Evolutionary conservation across 2,329 filamentous ascomycete species (phyloP), one percentile per base, ranked within the genome.

Genomic region (Trichophyton benhamiae): DNA sequence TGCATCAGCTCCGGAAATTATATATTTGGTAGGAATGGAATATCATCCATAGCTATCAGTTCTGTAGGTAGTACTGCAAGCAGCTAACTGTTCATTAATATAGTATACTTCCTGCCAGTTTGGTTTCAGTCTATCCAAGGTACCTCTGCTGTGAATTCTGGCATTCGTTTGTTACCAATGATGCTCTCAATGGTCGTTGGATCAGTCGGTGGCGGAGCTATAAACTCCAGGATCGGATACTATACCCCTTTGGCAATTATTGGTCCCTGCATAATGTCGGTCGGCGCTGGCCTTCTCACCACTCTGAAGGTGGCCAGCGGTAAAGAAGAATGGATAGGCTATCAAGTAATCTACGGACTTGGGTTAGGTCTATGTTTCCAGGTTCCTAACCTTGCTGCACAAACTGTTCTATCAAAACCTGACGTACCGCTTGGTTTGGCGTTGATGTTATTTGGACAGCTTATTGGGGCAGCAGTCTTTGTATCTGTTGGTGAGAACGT

Each of bases 121-220:
- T 71, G 74, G 65, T 78, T 78, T 67, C 76, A 78, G 66, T 72
- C 74, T 52, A 72, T 74, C 60, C 76, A 76, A 66, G 68, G 70
- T n/a, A 72, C 71, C 2, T 69, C 69, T 1, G 72, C 76, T 13
- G 69, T 74, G 42, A 66, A 68, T 9, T 72, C 72, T 15, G 73
- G 71, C 9, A 67, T 69, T 61, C 62, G 69, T 64, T 64, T 67
- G 55, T 6, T 72, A 1, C 75, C 75, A 3, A 69, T 76, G 60
- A 70, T 77, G 65, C 69, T 74, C 64, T 61, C 69, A n/a, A 44
- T 70, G 1, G 66, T 68, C 22, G 33, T 71, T 33, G 60, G 61
- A 27, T 62, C 59, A 38, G 63, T 70, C 30, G 17, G 46, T 44
- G 60, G 33, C 4, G 60, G 62, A n/a, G 22, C 9, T 48, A 20